Percentiles rank a stretch among this genome's conserved stretches.
Evolutionary conservation across 768 basidiomycete genomes (phyloP).

Genomic region (Symmetrospora coprosmae): DNA sequence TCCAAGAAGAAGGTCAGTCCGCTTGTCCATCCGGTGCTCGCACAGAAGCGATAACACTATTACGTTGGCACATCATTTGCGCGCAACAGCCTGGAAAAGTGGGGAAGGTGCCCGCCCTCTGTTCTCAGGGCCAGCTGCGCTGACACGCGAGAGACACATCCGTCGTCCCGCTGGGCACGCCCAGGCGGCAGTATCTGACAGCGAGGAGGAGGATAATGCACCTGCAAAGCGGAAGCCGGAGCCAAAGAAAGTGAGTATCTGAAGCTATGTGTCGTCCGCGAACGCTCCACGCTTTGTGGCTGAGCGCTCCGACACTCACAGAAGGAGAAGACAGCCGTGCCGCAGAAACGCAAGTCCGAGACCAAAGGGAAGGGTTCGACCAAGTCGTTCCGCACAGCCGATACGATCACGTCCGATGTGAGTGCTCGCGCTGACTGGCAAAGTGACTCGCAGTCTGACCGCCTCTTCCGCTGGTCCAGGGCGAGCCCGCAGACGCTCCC

Average conservation of each 20-base stretch:
- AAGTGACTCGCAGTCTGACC: background rate
- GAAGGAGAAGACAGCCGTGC: background rate
- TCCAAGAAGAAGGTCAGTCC: too few relatives aligned
- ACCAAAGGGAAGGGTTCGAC: too few relatives aligned
- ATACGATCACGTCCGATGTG: conserved; percentile 17
- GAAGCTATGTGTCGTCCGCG: background rate
- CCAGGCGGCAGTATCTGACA: background rate
- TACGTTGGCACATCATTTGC: too few relatives aligned
- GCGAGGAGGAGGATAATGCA: background rate
- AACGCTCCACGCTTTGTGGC: background rate
- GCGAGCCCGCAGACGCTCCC: conserved; percentile 1
- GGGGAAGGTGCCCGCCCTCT: too few relatives aligned
- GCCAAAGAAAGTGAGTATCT: background rate
- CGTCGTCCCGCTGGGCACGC: background rate
- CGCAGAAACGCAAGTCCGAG: background rate
- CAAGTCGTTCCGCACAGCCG: background rate
- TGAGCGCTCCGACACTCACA: background rate
- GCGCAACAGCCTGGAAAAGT: too few relatives aligned
- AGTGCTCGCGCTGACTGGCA: background rate
- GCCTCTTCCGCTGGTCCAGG: background rate
- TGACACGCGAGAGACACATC: background rate
- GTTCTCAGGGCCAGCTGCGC: too few relatives aligned
- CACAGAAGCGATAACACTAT: background rate
- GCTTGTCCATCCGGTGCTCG: background rate
- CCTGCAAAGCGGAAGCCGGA: background rate